phyloP scores from a whole-genome alignment of 768 basidiomycete species.

The Collybia mongolica region DNA sequence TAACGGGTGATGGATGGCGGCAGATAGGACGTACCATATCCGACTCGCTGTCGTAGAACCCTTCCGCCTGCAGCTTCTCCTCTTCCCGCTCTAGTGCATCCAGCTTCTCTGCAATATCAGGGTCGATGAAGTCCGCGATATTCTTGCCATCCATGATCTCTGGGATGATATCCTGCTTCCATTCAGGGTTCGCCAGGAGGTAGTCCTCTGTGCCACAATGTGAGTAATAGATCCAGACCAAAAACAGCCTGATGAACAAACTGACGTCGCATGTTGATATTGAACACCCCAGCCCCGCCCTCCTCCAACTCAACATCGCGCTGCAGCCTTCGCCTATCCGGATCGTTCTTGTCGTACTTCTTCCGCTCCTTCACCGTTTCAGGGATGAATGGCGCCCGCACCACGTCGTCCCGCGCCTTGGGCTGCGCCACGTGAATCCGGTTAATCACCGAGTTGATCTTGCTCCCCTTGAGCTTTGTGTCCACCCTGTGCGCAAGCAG shows the following conservation, averaged over 20 bases:
- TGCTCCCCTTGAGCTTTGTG: constrained; percentile 88
- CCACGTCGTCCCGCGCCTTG: constrained; percentile 85
- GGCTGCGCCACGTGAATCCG: constrained; percentile 96
- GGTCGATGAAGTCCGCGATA: constrained; percentile 97
- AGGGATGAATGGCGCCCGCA: constrained; percentile 86
- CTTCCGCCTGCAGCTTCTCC: constrained; percentile 89
- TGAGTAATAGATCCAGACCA: constrained; percentile 1
- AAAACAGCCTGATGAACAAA: constrained; percentile 19
- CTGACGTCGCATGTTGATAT: constrained; percentile 86
- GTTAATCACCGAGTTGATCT: constrained; percentile 91
- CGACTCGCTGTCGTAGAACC: constrained; percentile 90
- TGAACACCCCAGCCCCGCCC: constrained; percentile 90
- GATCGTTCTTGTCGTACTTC: constrained; percentile 88
- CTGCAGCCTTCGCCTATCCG: constrained; percentile 69
- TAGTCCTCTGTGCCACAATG: constrained; percentile 72
- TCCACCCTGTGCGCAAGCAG: constrained; percentile 95
- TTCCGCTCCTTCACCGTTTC: constrained; percentile 71
- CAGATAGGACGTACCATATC: constrained; percentile 62
- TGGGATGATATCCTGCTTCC: constrained; percentile 98
- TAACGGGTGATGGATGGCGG: neutral
- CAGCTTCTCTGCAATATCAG: constrained; percentile 94
- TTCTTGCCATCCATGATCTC: constrained; percentile 99
- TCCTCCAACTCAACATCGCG: constrained; percentile 83
- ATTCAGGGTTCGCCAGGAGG: constrained; percentile 82
- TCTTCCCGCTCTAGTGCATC: constrained; percentile 97